Evolutionary conservation across 2,329 filamentous ascomycete genomes (phyloP).

Genomic region (Sporothrix variecibatus): DNA sequence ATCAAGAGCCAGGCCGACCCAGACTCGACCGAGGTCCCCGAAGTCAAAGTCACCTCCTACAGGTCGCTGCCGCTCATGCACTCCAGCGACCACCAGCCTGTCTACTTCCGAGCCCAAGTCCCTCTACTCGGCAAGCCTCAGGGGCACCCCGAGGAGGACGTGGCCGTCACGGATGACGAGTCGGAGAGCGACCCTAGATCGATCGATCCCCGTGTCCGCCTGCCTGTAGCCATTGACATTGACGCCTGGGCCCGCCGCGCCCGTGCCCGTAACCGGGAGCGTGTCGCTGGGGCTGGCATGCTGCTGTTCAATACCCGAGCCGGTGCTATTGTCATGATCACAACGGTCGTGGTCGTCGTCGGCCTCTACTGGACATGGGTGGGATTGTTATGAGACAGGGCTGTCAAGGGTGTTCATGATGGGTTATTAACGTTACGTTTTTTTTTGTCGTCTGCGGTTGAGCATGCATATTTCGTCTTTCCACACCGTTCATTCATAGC

Average conservation of each 20-base stretch:
- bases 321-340: slow-evolving; percentile 49
- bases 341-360: slow-evolving; percentile 45
- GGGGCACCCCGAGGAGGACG: slow-evolving; percentile 15
- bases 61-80: slow-evolving; percentile 73
- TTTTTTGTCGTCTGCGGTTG: neutral
- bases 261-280: slow-evolving; percentile 49
- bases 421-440: neutral
- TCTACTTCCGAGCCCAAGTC: slow-evolving; percentile 70
- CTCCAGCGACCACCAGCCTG: slow-evolving; percentile 87
- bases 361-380: slow-evolving; percentile 49
- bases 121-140: slow-evolving; percentile 51
- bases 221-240: slow-evolving; percentile 56
- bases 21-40: slow-evolving; percentile 21
- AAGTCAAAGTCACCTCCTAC: slow-evolving; percentile 64
- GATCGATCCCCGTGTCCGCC: slow-evolving; percentile 44
- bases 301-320: slow-evolving; percentile 57
- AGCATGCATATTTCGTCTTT: neutral
- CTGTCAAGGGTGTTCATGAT: too few relatives aligned
- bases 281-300: slow-evolving; percentile 56
- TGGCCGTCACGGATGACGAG: neutral
- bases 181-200: neutral
- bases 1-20: slow-evolving; percentile 34
- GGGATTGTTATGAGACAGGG: neutral
- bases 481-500: neutral
- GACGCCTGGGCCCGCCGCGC: slow-evolving; percentile 56